phyloP scores from a whole-genome alignment of 352 stramenopile species.

The Phytophthora colocasiae region DNA sequence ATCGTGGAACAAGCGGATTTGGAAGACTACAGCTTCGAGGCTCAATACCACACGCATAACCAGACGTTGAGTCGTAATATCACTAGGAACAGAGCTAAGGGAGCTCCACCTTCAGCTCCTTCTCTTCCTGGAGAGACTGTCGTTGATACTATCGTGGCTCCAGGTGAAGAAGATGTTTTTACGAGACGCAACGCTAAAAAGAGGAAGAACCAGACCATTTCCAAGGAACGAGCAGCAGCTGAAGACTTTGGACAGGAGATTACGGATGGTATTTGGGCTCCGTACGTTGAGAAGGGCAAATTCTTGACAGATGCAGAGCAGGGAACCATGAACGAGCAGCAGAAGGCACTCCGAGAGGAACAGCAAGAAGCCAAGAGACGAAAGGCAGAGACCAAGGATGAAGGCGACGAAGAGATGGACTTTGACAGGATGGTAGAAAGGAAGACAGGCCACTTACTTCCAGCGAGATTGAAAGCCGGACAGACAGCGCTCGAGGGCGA shows the following conservation, averaged over 20 bases:
- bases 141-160: conserved; percentile 32
- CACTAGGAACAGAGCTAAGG: conserved; percentile 32
- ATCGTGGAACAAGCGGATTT: conserved; percentile 75
- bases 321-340: conserved; percentile 59
- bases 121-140: conserved; percentile 29
- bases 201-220: conserved; percentile 44
- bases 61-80: conserved; percentile 41
- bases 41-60: conserved; percentile 86
- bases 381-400: conserved; percentile 60
- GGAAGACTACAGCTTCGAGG: conserved; percentile 83
- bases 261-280: conserved; percentile 69
- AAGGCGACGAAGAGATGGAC: conserved; percentile 84
- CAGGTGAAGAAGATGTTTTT: conserved; percentile 45
- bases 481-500: conserved; percentile 68
- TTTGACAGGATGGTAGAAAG: conserved; percentile 91
- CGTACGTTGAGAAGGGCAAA: conserved; percentile 57
- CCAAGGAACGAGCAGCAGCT: conserved; percentile 41
- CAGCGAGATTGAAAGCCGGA: conserved; percentile 67
- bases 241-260: conserved; percentile 56
- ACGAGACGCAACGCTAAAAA: conserved; percentile 49
- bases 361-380: conserved; percentile 66
- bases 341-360: conserved; percentile 56
- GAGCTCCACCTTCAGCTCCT: conserved; percentile 35
- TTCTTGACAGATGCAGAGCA: conserved; percentile 56
- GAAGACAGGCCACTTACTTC: conserved; percentile 80